Percentiles rank a stretch among this genome's conserved stretches.
Evolutionary conservation across 805 yeast species (phyloP).

Genomic region (Starmerella cellae): DNA sequence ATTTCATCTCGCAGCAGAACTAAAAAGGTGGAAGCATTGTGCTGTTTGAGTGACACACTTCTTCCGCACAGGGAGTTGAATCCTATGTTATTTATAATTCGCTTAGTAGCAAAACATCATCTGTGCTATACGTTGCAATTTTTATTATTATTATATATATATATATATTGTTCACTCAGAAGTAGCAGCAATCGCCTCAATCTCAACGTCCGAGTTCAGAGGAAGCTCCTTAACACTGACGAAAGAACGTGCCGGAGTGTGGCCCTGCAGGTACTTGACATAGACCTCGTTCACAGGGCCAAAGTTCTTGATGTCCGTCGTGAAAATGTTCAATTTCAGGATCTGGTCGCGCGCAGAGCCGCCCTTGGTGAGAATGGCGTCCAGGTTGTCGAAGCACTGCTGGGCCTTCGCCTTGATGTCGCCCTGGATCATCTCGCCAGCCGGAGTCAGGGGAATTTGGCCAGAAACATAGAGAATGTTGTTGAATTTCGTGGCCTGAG

Average conservation of each 20-base stretch:
- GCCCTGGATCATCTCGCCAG: constrained; percentile 67
- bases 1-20: too few species aligned
- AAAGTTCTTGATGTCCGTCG: constrained; percentile 81
- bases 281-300: constrained; percentile 78
- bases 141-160: not conserved
- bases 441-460: constrained; percentile 78
- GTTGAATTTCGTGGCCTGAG: constrained; percentile 88
- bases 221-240: constrained; percentile 91
- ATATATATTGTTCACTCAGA: not conserved
- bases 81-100: too few species aligned
- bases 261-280: constrained; percentile 32
- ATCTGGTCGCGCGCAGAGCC: constrained; percentile 73
- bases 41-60: too few species aligned
- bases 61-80: too few species aligned
- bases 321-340: constrained; percentile 78
- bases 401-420: constrained; percentile 38
- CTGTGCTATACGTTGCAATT: too few species aligned
- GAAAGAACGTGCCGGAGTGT: constrained; percentile 86
- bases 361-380: constrained; percentile 64
- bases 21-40: too few species aligned
- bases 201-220: constrained; percentile 71
- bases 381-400: constrained; percentile 32
- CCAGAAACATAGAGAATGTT: constrained; percentile 86
- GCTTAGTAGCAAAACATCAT: too few species aligned
- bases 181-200: constrained; percentile 73